phyloP scores from a whole-genome alignment of 768 basidiomycete genomes.

The Auricularia heimuer region DNA sequence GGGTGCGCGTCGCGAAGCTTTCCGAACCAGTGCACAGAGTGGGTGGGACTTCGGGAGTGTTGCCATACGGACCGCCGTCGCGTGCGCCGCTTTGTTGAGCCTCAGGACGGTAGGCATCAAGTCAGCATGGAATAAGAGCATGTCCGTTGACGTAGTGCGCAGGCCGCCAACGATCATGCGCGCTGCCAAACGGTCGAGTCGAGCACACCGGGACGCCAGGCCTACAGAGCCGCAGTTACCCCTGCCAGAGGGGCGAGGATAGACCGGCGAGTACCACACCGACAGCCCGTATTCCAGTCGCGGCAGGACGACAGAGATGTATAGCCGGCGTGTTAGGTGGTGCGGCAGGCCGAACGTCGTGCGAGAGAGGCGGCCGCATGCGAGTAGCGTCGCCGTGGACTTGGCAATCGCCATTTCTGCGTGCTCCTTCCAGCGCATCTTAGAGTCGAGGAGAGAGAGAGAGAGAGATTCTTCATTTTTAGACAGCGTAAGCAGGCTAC shows the following conservation, averaged over 20 bases:
- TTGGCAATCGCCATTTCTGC: neutral
- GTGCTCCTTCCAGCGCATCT: constrained; percentile 4
- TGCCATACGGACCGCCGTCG: neutral
- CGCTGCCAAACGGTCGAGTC: neutral
- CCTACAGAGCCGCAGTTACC: neutral
- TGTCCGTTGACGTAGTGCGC: neutral
- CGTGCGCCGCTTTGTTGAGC: neutral
- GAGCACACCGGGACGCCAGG: neutral
- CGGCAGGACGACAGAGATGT: neutral
- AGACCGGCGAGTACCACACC: neutral
- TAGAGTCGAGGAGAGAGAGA: neutral
- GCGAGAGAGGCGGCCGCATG: neutral
- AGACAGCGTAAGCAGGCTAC: too few relatives aligned
- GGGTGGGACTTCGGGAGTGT: neutral
- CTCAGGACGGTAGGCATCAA: neutral
- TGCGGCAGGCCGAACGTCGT: neutral
- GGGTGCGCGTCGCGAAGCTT: neutral
- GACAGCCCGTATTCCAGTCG: neutral
- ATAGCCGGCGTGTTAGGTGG: neutral
- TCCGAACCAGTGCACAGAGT: neutral
- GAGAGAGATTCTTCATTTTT: too few relatives aligned
- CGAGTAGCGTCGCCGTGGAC: neutral
- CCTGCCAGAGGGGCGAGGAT: neutral
- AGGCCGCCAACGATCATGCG: neutral
- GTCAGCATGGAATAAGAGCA: constrained; percentile 6